Conservation (phyloP, 768 basidiomycete species). For the Lentinula aciculospora region DNA sequence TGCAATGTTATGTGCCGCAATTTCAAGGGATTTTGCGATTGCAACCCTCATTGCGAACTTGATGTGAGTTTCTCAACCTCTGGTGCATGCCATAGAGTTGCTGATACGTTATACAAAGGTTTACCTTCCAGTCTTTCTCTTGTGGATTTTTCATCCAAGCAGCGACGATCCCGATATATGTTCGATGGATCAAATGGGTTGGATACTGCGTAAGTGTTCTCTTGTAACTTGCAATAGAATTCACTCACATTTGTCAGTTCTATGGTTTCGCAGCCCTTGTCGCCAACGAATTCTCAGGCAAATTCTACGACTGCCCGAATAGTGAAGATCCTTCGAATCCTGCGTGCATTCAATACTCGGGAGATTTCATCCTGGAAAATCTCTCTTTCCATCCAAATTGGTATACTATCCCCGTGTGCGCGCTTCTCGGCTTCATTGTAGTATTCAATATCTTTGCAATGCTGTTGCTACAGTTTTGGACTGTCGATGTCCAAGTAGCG, state of each 20-base stretch:
- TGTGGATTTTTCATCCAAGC: conserved; percentile 65
- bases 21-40: conserved; percentile 51
- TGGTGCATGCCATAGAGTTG: conserved; percentile 30
- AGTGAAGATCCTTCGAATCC: conserved; percentile 2
- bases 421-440: conserved; percentile 5
- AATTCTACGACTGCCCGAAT: conserved; percentile 9
- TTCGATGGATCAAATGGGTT: conserved; percentile 68
- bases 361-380: conserved; percentile 6
- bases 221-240: background rate
- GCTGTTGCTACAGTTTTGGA: conserved; percentile 4
- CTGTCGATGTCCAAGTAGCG: conserved; percentile 4
- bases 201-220: conserved; percentile 32
- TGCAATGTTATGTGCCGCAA: conserved; percentile 19
- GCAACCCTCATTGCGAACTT: conserved; percentile 62
- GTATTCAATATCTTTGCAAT: conserved; percentile 1
- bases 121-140: conserved; percentile 51
- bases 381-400: conserved; percentile 4
- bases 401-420: conserved; percentile 6
- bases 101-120: background rate
- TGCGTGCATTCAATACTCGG: conserved; percentile 7
- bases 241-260: background rate
- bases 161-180: conserved; percentile 52
- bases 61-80: conserved; percentile 21
- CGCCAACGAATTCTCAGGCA: conserved; percentile 6
- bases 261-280: conserved; percentile 8